phyloP scores from a whole-genome alignment of 495 filamentous ascomycete species.

The Elaphomyces granulatus region DNA sequence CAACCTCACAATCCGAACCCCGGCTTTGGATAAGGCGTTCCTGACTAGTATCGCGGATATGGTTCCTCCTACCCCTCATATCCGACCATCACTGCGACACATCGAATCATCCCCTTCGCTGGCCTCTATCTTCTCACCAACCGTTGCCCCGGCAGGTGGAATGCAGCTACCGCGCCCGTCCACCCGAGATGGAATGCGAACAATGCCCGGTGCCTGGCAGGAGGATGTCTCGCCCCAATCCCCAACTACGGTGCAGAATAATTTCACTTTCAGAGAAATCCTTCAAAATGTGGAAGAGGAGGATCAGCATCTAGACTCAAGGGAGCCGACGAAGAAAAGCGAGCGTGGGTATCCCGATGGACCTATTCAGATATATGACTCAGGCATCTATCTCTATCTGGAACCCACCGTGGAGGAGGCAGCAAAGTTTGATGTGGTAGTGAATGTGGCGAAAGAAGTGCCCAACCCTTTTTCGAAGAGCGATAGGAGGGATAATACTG shows the following conservation, averaged over 20 bases:
- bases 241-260: slow-evolving; percentile 13
- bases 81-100: slow-evolving; percentile 40
- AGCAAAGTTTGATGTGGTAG: slow-evolving; percentile 72
- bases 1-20: slow-evolving; percentile 54
- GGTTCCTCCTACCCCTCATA: slow-evolving; percentile 38
- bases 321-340: slow-evolving; percentile 44
- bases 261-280: slow-evolving; percentile 12
- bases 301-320: slow-evolving; percentile 58
- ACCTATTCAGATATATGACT: slow-evolving; percentile 80
- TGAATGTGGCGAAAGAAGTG: slow-evolving; percentile 94
- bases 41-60: slow-evolving; percentile 21
- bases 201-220: slow-evolving; percentile 14
- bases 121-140: slow-evolving; percentile 41
- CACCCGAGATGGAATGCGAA: slow-evolving; percentile 21
- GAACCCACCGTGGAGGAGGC: slow-evolving; percentile 83
- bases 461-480: slow-evolving; percentile 58
- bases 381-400: slow-evolving; percentile 83
- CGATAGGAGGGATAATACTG: slow-evolving; percentile 22
- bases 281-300: slow-evolving; percentile 50
- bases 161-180: slow-evolving; percentile 46
- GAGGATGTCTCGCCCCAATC: slow-evolving; percentile 17
- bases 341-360: slow-evolving; percentile 85
- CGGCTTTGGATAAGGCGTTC: slow-evolving; percentile 32
- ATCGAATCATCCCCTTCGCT: slow-evolving; percentile 57
- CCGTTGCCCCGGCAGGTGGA: slow-evolving; percentile 43